Conservation (phyloP, 2,329 filamentous ascomycete species). For the Fusarium sp. region DNA sequence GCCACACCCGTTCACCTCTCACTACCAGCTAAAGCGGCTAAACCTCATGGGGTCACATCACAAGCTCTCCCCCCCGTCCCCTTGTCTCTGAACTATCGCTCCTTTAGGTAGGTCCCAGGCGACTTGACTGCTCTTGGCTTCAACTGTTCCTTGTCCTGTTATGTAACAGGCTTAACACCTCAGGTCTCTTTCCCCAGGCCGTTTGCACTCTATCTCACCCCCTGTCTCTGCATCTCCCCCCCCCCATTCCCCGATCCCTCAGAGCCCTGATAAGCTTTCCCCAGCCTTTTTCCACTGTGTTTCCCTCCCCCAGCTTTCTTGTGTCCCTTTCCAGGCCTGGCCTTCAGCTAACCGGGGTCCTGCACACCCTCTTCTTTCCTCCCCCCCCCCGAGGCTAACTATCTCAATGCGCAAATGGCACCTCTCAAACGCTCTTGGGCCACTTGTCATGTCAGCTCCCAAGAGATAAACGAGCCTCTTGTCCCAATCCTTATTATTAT, state of each 20-base stretch:
- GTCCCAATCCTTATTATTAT: slow-evolving; percentile 1
- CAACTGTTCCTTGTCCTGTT: slow-evolving; percentile 5
- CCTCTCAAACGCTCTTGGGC: neutral
- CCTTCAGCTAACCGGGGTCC: slow-evolving; percentile 18
- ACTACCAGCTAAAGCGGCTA: too few relatives aligned
- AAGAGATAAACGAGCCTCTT: slow-evolving; percentile 12
- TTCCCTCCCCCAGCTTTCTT: slow-evolving; percentile 7
- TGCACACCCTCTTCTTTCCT: slow-evolving; percentile 17
- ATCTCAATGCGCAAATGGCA: neutral
- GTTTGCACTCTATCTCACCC: slow-evolving; percentile 1
- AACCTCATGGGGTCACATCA: neutral
- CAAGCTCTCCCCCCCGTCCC: neutral
- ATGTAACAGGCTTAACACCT: slow-evolving; percentile 12
- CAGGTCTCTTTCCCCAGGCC: slow-evolving; percentile 6
- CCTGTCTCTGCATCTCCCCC: neutral
- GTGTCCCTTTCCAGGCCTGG: slow-evolving; percentile 9
- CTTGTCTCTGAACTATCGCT: neutral
- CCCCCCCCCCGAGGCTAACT: neutral
- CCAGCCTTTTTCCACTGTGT: too few relatives aligned
- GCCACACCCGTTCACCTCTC: neutral
- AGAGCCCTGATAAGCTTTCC: slow-evolving; percentile 15
- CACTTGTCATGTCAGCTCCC: slow-evolving; percentile 9
- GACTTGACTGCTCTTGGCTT: neutral
- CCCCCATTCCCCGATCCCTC: neutral
- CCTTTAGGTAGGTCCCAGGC: neutral